Base-by-base conservation (phyloP, 345 rosid genomes). In the Dipteronia dyeriana region DNA sequence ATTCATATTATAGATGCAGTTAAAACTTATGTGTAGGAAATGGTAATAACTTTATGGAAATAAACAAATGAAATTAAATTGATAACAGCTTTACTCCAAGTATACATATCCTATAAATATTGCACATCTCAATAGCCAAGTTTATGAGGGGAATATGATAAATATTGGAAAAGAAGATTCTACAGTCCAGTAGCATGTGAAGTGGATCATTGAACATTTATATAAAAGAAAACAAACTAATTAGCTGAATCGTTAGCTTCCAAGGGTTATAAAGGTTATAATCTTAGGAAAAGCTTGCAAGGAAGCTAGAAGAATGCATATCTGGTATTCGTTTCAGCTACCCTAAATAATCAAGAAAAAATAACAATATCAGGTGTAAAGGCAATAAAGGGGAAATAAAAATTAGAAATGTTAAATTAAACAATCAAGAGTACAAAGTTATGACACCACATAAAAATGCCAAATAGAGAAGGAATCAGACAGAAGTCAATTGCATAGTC, bases 381-480 rank as follows among this genome's bases (percentile, higher is more conserved):
- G 56, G 56, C 56, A 13, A 16, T 51, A 51, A 51, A 16, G 17
- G n/a, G 56, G 56, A 4, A 51, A 51, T 4, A 51, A 51, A 51
- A 51, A 51, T 6, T 39, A 51, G 8, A 38, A 19, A 45, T 29
- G 20, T 38, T 57, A 53, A 1, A 6, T 53, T 22, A 67, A 38
- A 39, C 7, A 76, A 54, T 13, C n/a, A 3, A 61, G 39, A 57
- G 72, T 34, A 49, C 38, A 59, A 72, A 25, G 16, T 17, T 3
- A 26, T 17, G 62, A 53, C 20, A 65, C 31, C 9, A 34, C 23
- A 31, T 4, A 22, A 45, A 17, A 59, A 0, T 26, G 62, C 66
- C 6, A 63, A 75, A 79, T 81, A 84, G 85, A 78, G 82, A 86
- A 71, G 79, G 82, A 84, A 88, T 84, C 91, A 86, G 87, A 79